A percentile compares a stretch with the other conserved stretches of the same genome.
These are phyloP conservation scores for Poa pratensis DNA, from an alignment of 176 grass and related monocot genomes.

Conservation along the genomic window DNA sequence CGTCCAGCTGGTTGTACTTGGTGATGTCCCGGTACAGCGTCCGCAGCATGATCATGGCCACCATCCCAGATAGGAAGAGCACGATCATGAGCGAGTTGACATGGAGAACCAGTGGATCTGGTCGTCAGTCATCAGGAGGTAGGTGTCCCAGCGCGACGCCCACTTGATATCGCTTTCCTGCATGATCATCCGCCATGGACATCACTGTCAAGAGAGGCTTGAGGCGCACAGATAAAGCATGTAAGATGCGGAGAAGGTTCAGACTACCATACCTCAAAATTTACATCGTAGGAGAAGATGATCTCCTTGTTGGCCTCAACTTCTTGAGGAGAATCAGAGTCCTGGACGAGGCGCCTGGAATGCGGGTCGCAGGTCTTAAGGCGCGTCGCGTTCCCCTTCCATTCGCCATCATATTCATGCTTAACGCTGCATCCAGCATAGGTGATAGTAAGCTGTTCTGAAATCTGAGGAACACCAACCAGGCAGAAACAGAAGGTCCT, in stretches of 20 bases:
- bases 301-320: slow-evolving; percentile 71
- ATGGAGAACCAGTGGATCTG: slow-evolving; percentile 98
- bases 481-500: not conserved
- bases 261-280: slow-evolving; percentile 57
- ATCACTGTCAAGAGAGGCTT: slow-evolving; percentile 2
- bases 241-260: slow-evolving; percentile 1
- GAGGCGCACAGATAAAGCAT: not conserved
- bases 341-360: slow-evolving; percentile 45
- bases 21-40: slow-evolving; percentile 82
- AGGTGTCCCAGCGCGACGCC: slow-evolving; percentile 97
- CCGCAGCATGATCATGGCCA: slow-evolving; percentile 97
- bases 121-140: slow-evolving; percentile 89
- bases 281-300: slow-evolving; percentile 78
- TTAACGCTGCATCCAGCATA: slow-evolving; percentile 58
- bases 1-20: slow-evolving; percentile 90
- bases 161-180: slow-evolving; percentile 90
- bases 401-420: slow-evolving; percentile 72
- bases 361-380: slow-evolving; percentile 77
- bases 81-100: slow-evolving; percentile 92
- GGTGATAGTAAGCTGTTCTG: not conserved
- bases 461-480: not conserved
- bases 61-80: slow-evolving; percentile 87
- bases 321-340: slow-evolving; percentile 79
- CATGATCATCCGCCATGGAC: slow-evolving; percentile 20
- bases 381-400: slow-evolving; percentile 56